Evolutionary conservation across 1,284 basidiomycete genomes (phyloP).

Genomic region (Rhodotorula sp.): DNA sequence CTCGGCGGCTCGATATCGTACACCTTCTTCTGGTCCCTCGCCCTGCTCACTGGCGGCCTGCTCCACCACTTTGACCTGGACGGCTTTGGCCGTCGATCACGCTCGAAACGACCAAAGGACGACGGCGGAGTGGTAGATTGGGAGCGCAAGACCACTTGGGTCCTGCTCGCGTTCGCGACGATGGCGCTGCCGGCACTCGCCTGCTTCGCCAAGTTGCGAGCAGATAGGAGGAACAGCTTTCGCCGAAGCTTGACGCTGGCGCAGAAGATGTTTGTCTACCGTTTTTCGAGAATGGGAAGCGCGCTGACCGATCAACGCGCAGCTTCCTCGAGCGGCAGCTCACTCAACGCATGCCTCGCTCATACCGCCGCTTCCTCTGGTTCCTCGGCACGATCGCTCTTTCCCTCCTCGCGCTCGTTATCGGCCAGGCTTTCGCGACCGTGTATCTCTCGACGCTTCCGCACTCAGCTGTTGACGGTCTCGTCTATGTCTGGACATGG

Average conservation of each 20-base stretch:
- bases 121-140: slow-evolving; percentile 51
- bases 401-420: slow-evolving; percentile 56
- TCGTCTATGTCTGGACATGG: slow-evolving; percentile 59
- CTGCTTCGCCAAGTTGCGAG: slow-evolving; percentile 44
- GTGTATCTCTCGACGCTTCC: slow-evolving; percentile 58
- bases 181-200: slow-evolving; percentile 59
- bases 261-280: slow-evolving; percentile 45
- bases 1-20: slow-evolving; percentile 57
- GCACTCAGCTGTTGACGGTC: slow-evolving; percentile 57
- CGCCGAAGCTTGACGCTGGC: slow-evolving; percentile 49
- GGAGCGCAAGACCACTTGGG: slow-evolving; percentile 61
- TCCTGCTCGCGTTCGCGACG: slow-evolving; percentile 56
- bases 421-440: slow-evolving; percentile 59
- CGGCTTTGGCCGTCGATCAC: slow-evolving; percentile 35
- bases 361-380: slow-evolving; percentile 59
- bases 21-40: slow-evolving; percentile 54
- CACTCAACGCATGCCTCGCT: slow-evolving; percentile 55
- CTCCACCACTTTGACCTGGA: slow-evolving; percentile 55
- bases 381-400: slow-evolving; percentile 57
- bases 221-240: slow-evolving; percentile 46
- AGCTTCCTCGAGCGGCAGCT: slow-evolving; percentile 54
- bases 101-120: slow-evolving; percentile 28
- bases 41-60: slow-evolving; percentile 53
- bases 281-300: not conserved
- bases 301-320: not conserved